A percentile compares a stretch with the other conserved stretches of the same genome.
phyloP scores from a whole-genome alignment of 805 yeast species.

The Candida odintsovae region DNA sequence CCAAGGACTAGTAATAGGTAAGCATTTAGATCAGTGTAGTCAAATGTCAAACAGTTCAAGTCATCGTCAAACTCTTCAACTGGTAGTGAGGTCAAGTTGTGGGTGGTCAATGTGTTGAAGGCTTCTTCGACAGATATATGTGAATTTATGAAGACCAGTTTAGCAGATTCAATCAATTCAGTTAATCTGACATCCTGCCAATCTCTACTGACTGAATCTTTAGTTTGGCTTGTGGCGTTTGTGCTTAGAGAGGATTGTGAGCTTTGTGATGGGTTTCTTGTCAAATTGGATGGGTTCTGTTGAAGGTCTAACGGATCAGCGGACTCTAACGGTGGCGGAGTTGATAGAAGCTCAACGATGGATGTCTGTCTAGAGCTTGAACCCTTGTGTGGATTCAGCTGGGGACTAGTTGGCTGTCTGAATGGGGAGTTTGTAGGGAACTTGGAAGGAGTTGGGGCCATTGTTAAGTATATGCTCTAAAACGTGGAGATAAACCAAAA shows the following conservation, averaged over 20 bases:
- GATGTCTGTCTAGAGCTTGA: constrained; percentile 50
- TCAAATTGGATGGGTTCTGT: constrained; percentile 9
- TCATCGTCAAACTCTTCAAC: constrained; percentile 54
- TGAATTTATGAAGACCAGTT: constrained; percentile 64
- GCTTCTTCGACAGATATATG: constrained; percentile 79
- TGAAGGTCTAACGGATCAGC: constrained; percentile 9
- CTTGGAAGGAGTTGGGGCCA: constrained; percentile 24
- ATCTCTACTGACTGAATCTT: constrained; percentile 57
- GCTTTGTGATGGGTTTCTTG: constrained; percentile 24
- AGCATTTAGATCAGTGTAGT: constrained; percentile 85
- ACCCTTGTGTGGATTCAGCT: constrained; percentile 24
- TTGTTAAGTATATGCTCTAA: constrained; percentile 1
- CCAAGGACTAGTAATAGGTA: constrained; percentile 81
- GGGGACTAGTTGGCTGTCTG: constrained; percentile 25
- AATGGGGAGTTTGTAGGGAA: constrained; percentile 28
- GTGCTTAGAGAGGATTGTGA: constrained; percentile 62
- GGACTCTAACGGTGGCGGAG: constrained; percentile 61
- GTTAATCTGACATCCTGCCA: constrained; percentile 71
- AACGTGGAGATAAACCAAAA: not conserved
- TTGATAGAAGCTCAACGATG: constrained; percentile 66
- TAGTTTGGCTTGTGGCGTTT: constrained; percentile 36
- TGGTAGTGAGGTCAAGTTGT: constrained; percentile 83
- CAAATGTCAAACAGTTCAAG: constrained; percentile 76
- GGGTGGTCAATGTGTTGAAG: constrained; percentile 64
- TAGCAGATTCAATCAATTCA: constrained; percentile 74